Conservation (phyloP, 768 basidiomycete species). For the Lentinula sp. region DNA sequence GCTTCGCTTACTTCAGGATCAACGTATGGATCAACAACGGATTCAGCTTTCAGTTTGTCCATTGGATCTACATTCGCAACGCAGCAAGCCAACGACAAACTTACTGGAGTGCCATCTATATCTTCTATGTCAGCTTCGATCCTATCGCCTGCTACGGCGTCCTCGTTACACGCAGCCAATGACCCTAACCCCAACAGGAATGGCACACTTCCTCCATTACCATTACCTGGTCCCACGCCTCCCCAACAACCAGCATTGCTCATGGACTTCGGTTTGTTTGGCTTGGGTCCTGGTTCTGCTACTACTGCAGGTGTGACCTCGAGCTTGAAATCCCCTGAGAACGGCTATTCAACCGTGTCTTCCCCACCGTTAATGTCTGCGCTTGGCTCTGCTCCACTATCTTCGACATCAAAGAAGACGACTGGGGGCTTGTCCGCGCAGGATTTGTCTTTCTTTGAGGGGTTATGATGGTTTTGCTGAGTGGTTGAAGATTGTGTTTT, state of each 20-base stretch:
- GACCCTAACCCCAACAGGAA: neutral
- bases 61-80: neutral
- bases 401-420: neutral
- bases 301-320: neutral
- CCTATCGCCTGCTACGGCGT: neutral
- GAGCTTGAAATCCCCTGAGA: neutral
- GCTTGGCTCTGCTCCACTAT: neutral
- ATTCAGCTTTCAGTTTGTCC: neutral
- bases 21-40: neutral
- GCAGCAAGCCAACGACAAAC: neutral
- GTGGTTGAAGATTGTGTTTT: neutral
- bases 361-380: constrained; percentile 13
- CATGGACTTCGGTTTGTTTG: neutral
- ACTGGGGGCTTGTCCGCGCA: constrained; percentile 67
- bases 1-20: neutral
- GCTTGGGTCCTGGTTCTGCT: neutral
- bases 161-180: neutral
- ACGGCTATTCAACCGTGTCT: neutral
- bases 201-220: neutral
- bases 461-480: constrained; percentile 29
- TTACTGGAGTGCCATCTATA: neutral
- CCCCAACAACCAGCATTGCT: neutral
- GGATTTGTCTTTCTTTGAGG: constrained; percentile 86
- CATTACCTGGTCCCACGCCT: neutral
- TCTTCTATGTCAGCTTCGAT: neutral